These are phyloP conservation scores for Syncephalastrum sp. DNA, from an alignment of 371 early-diverging fungal species.

Conservation along the genomic window DNA sequence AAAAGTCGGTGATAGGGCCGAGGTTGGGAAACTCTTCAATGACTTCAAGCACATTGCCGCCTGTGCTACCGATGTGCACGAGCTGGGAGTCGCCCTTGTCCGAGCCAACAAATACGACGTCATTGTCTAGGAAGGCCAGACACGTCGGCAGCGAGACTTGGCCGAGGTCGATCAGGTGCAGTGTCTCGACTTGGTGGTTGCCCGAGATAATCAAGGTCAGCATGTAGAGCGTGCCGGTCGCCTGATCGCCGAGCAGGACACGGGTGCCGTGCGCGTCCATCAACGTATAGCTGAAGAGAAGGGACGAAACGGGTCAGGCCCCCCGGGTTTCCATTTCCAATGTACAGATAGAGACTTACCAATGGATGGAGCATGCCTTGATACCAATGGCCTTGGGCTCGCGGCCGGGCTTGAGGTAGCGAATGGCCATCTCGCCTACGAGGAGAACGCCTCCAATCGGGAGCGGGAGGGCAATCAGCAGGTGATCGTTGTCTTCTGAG, in stretches of 20 bases:
- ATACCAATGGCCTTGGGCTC: constrained; percentile 57
- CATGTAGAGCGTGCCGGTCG: constrained; percentile 66
- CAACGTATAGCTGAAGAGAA: constrained; percentile 36
- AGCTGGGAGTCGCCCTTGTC: constrained; percentile 85
- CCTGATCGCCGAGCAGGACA: constrained; percentile 72
- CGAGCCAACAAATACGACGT: constrained; percentile 83
- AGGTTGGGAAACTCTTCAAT: constrained; percentile 73
- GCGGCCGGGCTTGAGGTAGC: constrained; percentile 52
- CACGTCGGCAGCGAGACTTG: constrained; percentile 61
- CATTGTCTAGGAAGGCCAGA: constrained; percentile 74
- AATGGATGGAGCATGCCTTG: constrained; percentile 45
- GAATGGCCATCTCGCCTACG: constrained; percentile 66
- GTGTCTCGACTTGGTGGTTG: constrained; percentile 17
- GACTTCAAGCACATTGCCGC: constrained; percentile 30
- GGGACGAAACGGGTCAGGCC: too few relatives aligned
- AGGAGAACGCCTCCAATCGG: constrained; percentile 70
- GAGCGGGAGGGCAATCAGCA: constrained; percentile 61
- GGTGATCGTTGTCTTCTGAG: constrained; percentile 39
- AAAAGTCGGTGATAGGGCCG: constrained; percentile 86
- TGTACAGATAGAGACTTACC: constrained; percentile 44
- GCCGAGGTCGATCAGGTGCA: constrained; percentile 31
- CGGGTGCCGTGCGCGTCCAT: constrained; percentile 58
- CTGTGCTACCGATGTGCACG: constrained; percentile 41
- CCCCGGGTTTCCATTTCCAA: constrained; percentile 1
- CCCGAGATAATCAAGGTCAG: constrained; percentile 22